Evolutionary conservation across 306 rosid species (phyloP).

Genomic region (Trifolium repens): DNA sequence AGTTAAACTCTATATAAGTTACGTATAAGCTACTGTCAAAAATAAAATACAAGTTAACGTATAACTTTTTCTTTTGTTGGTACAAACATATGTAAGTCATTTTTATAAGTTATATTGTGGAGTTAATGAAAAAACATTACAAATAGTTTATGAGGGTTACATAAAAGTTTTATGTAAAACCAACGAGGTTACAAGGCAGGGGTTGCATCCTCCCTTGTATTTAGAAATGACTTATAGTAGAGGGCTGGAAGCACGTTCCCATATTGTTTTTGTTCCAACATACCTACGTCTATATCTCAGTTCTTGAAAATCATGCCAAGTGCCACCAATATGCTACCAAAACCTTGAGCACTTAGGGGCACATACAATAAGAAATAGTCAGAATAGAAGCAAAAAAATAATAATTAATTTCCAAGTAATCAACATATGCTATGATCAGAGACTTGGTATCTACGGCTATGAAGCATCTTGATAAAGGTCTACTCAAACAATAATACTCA

Average conservation of each 20-base stretch:
- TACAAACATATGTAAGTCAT: too few species aligned
- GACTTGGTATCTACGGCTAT: conserved; percentile 24
- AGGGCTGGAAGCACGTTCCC: neutral
- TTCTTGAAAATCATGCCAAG: conserved; percentile 32
- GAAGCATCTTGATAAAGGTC: conserved; percentile 38
- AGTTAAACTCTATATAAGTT: too few species aligned
- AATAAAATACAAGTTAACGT: too few species aligned
- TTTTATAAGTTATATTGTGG: too few species aligned
- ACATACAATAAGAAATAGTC: neutral
- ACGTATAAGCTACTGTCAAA: too few species aligned
- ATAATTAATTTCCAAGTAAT: conserved; percentile 28
- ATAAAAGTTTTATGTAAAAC: too few species aligned
- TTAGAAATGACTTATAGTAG: conserved; percentile 15
- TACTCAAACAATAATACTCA: conserved; percentile 31
- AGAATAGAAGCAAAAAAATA: neutral
- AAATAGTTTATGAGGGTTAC: too few species aligned
- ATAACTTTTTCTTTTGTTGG: too few species aligned
- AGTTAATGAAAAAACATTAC: too few species aligned
- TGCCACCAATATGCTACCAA: conserved; percentile 26
- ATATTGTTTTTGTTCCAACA: conserved; percentile 16
- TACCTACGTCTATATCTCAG: conserved; percentile 29
- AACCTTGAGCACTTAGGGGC: conserved; percentile 7
- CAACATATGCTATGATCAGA: conserved; percentile 3
- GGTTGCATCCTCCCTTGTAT: neutral
- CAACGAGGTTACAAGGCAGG: neutral